phyloP scores from a whole-genome alignment of 2,329 filamentous ascomycete genomes.

The Leptographium procerum region DNA sequence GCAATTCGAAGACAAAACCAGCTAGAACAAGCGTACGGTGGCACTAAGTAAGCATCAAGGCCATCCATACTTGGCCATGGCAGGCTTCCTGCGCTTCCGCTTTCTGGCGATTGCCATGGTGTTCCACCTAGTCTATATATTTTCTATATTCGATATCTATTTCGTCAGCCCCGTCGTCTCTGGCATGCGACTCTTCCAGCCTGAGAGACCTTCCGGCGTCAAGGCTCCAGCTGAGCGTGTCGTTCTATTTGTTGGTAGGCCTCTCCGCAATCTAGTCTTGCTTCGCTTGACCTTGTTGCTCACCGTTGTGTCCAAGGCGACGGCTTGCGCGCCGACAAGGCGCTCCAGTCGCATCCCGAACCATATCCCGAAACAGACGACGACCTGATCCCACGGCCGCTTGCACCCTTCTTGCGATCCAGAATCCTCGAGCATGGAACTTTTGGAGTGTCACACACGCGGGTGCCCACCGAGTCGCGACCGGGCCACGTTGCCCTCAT shows the following conservation, averaged over 20 bases:
- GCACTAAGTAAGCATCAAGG: not conserved
- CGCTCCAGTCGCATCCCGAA: conserved; percentile 86
- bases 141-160: conserved; percentile 96
- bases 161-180: conserved; percentile 95
- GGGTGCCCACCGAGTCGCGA: conserved; percentile 91
- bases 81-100: conserved; percentile 52
- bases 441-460: conserved; percentile 93
- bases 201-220: conserved; percentile 46
- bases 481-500: conserved; percentile 96
- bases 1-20: not conserved
- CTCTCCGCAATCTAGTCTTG: not conserved
- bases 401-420: conserved; percentile 86
- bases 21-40: not conserved
- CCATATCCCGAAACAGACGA: conserved; percentile 59
- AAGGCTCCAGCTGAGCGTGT: conserved; percentile 79
- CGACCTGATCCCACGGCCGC: conserved; percentile 60
- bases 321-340: conserved; percentile 92
- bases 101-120: conserved; percentile 82
- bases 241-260: conserved; percentile 79
- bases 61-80: conserved; percentile 28
- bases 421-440: conserved; percentile 81
- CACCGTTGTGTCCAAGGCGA: conserved; percentile 49
- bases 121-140: conserved; percentile 89
- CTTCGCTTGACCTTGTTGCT: not conserved
- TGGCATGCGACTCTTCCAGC: conserved; percentile 75